Conservation (phyloP, 495 filamentous ascomycete species). For the Daldinia loculata region DNA sequence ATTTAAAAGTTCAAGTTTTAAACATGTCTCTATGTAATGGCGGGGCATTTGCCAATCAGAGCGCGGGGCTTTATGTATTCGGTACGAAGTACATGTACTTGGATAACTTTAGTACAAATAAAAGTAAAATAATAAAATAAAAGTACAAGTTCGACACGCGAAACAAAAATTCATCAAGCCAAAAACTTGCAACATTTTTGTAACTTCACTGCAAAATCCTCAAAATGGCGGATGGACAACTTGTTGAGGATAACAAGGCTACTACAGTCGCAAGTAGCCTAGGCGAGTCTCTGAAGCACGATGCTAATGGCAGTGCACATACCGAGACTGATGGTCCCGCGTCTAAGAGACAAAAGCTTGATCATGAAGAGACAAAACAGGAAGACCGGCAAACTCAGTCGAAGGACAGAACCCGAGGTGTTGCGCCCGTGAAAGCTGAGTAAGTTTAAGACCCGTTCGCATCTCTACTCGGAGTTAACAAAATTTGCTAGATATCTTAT, state of each 20-base stretch:
- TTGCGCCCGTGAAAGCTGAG: conserved; percentile 87
- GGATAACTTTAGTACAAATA: conserved; percentile 8
- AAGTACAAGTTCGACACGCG: not conserved
- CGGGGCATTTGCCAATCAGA: conserved; percentile 11
- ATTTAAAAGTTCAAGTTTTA: not conserved
- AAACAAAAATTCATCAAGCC: conserved; percentile 17
- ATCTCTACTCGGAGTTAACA: conserved; percentile 31
- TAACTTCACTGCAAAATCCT: not conserved
- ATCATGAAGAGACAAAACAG: conserved; percentile 42
- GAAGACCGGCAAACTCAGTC: conserved; percentile 43
- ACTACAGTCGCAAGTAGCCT: not conserved
- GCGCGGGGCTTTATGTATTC: conserved; percentile 11
- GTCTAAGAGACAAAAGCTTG: conserved; percentile 44
- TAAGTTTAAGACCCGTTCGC: conserved; percentile 52
- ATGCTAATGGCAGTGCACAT: conserved; percentile 16
- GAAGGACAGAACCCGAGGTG: conserved; percentile 65
- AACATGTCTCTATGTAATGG: not conserved
- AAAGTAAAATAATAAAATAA: not conserved
- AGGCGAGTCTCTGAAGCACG: conserved; percentile 26
- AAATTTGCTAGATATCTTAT: conserved; percentile 65
- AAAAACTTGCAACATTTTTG: conserved; percentile 18
- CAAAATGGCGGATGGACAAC: conserved; percentile 18
- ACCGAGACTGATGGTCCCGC: conserved; percentile 38
- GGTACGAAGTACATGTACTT: not conserved
- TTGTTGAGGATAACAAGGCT: conserved; percentile 6